Conservation (phyloP, 306 rosid genomes). For the Fragaria iinumae region DNA sequence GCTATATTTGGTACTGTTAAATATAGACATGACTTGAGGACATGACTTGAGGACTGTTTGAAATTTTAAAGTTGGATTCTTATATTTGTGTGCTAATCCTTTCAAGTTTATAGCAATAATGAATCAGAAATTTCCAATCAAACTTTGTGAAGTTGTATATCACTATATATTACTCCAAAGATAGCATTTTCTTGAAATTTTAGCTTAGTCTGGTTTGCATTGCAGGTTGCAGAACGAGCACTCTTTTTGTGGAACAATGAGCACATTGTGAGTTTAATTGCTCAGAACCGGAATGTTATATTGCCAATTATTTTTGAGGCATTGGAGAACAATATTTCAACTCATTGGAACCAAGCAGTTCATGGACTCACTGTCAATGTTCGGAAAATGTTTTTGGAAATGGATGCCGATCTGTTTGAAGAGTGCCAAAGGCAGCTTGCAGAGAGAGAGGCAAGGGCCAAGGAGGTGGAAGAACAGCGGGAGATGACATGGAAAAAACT, state of each 20-base stretch:
- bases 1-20: not conserved
- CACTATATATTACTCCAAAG: not conserved
- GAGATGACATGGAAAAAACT: constrained; percentile 76
- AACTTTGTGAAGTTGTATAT: not conserved
- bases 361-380: constrained; percentile 83
- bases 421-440: constrained; percentile 74
- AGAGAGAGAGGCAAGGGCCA: constrained; percentile 62
- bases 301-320: constrained; percentile 79
- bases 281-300: constrained; percentile 73
- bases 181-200: not conserved
- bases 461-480: constrained; percentile 59
- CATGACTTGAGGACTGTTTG: not conserved
- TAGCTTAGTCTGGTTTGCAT: constrained; percentile 4
- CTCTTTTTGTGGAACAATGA: constrained; percentile 96
- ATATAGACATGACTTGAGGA: too few relatives aligned
- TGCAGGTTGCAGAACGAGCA: constrained; percentile 97
- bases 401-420: constrained; percentile 86
- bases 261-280: constrained; percentile 87
- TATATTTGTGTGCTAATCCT: not conserved
- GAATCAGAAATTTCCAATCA: not conserved
- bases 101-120: not conserved
- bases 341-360: constrained; percentile 96
- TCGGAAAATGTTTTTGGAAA: constrained; percentile 87
- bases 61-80: not conserved
- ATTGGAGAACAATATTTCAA: constrained; percentile 68